Evolutionary conservation across 306 rosid genomes (phyloP), one percentile per base, ranked within the genome.

Genomic region (Pueraria montana): DNA sequence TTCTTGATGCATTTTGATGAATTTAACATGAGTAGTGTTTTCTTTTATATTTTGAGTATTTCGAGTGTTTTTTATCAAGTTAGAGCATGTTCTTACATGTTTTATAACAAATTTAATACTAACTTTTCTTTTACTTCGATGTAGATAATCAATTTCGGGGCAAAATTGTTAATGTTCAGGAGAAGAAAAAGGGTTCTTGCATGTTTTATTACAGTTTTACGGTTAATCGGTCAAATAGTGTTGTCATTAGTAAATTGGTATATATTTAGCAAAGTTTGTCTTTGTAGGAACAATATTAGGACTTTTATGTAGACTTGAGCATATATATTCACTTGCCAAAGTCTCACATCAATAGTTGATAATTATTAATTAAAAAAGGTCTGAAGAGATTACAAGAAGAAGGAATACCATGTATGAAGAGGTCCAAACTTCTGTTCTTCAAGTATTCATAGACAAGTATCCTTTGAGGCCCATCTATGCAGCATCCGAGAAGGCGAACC

Each of bases 371-470:
- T n/a, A n/a, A n/a, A n/a, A 6, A 62, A 61, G 18, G 68, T 2
- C 17, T n/a, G 1, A 23, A 59, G 34, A 59, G 36, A 5, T 20
- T 11, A 21, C 5, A 4, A 26, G 13, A 16, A 76, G 79, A 79
- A 78, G 68, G 14, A 45, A 65, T 88, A 86, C 97, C 98, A 83
- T 85, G 86, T 65, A 90, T 72, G 11, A 90, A 79, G 80, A 84
- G 91, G 80, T 94, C 94, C 84, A 94, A 86, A 77, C 97, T 92
- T 81, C 79, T 82, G 73, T 92, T 92, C 77, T 80, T 84, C 97
- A 94, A 86, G 86, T 89, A 94, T 67, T 94, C 97, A 64, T 91
- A 94, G 8, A 94, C 96, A 18, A 94, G 90, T 10, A 91, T 80
- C 80, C 97, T 86, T 77, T 94, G 91, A 49, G 93, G 89, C 30